These are phyloP conservation scores for Saccharomycopsis capsularis DNA, from an alignment of 805 yeast genomes.

Conservation along the genomic window DNA sequence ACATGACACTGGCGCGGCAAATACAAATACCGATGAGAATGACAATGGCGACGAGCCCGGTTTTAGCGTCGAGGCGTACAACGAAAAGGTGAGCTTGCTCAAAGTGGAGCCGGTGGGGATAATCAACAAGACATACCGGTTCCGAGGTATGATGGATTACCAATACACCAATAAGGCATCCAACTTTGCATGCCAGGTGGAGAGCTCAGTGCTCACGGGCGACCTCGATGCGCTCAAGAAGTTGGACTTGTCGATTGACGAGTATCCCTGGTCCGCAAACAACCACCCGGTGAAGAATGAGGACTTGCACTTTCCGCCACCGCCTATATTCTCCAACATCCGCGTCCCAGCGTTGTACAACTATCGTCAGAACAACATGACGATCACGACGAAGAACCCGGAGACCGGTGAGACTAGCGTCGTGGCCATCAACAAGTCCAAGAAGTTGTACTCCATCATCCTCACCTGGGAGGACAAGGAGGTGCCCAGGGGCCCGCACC, in stretches of 20 bases:
- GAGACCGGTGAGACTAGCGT: conserved; percentile 41
- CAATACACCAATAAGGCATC: conserved; percentile 63
- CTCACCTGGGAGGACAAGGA: neutral
- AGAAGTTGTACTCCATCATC: conserved; percentile 48
- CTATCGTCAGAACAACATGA: conserved; percentile 66
- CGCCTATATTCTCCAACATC: conserved; percentile 73
- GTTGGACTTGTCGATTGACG: conserved; percentile 28
- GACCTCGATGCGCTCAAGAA: conserved; percentile 35
- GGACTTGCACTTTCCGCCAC: conserved; percentile 57
- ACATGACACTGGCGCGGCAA: no score
- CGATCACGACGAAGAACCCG: conserved; percentile 50
- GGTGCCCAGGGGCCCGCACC: neutral
- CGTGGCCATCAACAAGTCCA: conserved; percentile 37
- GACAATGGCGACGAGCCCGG: no score
- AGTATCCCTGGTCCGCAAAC: conserved; percentile 21
- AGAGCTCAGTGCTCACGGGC: conserved; percentile 36
- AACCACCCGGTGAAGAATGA: conserved; percentile 4
- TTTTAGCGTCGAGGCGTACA: conserved; percentile 42
- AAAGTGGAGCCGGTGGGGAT: conserved; percentile 57
- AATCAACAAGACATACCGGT: conserved; percentile 61
- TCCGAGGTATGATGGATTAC: conserved; percentile 84
- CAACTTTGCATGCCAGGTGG: conserved; percentile 36
- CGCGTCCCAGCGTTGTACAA: conserved; percentile 72
- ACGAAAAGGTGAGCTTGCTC: conserved; percentile 44
- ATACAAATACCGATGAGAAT: conserved; percentile 46